These are phyloP conservation scores for Abrus pulchellus DNA, from an alignment of 306 rosid genomes.

Conservation along the genomic window DNA sequence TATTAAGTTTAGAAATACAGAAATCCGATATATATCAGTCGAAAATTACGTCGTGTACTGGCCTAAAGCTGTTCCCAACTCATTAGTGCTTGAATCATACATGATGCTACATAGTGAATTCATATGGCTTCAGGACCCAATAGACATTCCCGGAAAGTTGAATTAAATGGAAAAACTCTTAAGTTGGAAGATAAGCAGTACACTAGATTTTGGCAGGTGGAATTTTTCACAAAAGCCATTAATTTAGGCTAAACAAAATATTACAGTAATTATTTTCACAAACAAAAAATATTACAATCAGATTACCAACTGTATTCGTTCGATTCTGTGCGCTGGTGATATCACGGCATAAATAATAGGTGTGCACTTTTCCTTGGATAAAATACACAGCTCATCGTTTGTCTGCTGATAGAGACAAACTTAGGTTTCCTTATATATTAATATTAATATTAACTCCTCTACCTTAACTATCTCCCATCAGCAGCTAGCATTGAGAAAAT, in stretches of 20 bases:
- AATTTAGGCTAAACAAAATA: constrained; percentile 71
- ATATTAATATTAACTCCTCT: neutral
- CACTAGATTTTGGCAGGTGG: constrained; percentile 47
- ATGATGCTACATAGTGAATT: neutral
- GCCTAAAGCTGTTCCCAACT: neutral
- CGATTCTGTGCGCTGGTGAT: constrained; percentile 62
- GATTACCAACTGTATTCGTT: constrained; percentile 68
- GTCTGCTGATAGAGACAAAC: neutral
- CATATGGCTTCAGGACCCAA: neutral
- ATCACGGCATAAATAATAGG: constrained; percentile 58
- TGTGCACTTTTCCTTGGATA: constrained; percentile 24
- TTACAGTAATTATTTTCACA: constrained; percentile 68
- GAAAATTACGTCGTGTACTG: neutral
- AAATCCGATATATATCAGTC: neutral
- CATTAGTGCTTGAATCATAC: neutral
- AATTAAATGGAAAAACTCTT: constrained; percentile 34
- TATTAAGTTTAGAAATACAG: neutral
- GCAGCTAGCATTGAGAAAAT: neutral
- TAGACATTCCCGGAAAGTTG: constrained; percentile 20
- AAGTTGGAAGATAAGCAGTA: constrained; percentile 48
- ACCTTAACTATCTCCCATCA: neutral
- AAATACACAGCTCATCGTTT: neutral
- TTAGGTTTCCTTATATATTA: neutral
- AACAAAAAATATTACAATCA: constrained; percentile 74
- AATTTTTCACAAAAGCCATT: constrained; percentile 61